Evolutionary conservation across 2,329 filamentous ascomycete species (phyloP).

Genomic region (Xylariales sp.): DNA sequence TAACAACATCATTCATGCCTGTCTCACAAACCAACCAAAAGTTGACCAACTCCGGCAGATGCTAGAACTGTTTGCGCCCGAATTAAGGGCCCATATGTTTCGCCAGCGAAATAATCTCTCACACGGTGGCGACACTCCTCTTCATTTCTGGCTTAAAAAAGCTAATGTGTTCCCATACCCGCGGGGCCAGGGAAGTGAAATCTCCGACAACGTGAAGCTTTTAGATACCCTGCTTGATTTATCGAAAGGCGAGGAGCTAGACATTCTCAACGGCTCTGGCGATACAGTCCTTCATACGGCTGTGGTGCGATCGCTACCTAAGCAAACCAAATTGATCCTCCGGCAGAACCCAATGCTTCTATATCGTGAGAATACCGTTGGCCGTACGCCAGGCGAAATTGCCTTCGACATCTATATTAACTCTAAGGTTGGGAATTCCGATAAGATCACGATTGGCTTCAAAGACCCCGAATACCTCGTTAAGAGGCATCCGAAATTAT

Average conservation of each 20-base stretch:
- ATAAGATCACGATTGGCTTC: slow-evolving; percentile 8
- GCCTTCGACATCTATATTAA: slow-evolving; percentile 66
- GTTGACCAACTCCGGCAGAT: slow-evolving; percentile 57
- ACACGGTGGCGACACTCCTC: slow-evolving; percentile 69
- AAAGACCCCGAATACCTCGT: slow-evolving; percentile 19
- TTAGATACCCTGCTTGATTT: slow-evolving; percentile 64
- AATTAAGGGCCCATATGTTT: slow-evolving; percentile 68
- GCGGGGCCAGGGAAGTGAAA: slow-evolving; percentile 38
- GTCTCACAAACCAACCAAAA: slow-evolving; percentile 53
- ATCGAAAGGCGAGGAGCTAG: slow-evolving; percentile 66
- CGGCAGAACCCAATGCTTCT: slow-evolving; percentile 68
- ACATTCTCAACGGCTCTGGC: slow-evolving; percentile 71
- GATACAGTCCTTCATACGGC: slow-evolving; percentile 73
- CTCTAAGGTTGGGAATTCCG: slow-evolving; percentile 49
- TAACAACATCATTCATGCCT: slow-evolving; percentile 76
- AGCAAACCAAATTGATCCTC: slow-evolving; percentile 60
- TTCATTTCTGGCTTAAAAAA: slow-evolving; percentile 68
- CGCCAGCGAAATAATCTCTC: slow-evolving; percentile 65
- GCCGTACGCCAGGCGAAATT: slow-evolving; percentile 77
- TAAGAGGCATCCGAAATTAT: slow-evolving; percentile 28
- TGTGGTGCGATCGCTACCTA: slow-evolving; percentile 54
- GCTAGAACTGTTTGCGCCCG: slow-evolving; percentile 67
- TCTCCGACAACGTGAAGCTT: slow-evolving; percentile 53
- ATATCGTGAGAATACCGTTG: slow-evolving; percentile 79
- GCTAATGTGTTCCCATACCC: slow-evolving; percentile 33